Percentiles rank a stretch among this genome's conserved stretches.
Evolutionary conservation across 192 early-diverging fungal genomes (phyloP).

Genomic region (Coemansia pectinata): DNA sequence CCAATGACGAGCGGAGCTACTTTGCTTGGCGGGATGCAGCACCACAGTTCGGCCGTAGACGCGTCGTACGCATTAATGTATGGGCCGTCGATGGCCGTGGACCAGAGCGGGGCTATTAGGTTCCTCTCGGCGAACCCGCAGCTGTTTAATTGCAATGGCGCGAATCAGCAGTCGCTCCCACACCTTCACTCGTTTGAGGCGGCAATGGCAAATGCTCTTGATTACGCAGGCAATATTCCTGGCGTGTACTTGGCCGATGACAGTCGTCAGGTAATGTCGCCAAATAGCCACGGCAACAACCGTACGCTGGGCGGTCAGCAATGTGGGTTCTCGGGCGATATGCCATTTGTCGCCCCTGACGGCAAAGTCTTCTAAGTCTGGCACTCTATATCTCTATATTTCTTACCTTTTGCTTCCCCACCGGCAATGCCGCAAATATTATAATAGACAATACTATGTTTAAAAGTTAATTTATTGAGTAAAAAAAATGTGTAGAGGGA

Average conservation of each 20-base stretch:
- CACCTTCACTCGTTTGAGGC: slow-evolving; percentile 1
- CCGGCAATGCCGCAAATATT: no score
- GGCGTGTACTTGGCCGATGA: slow-evolving; percentile 1
- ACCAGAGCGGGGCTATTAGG: not conserved
- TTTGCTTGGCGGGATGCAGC: not conserved
- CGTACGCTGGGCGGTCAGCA: slow-evolving; percentile 1
- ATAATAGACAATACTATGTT: not conserved
- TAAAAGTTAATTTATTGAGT: not conserved
- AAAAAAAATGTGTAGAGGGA: not conserved
- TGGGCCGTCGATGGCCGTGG: not conserved
- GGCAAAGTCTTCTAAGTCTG: slow-evolving; percentile 20
- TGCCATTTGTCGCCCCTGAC: not conserved
- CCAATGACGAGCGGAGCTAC: not conserved
- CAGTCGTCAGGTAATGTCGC: not conserved
- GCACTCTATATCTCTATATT: not conserved
- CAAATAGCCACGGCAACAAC: not conserved
- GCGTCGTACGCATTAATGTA: not conserved
- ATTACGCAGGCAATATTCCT: not conserved
- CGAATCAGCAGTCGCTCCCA: not conserved
- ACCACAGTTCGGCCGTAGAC: not conserved
- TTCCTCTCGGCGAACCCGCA: not conserved
- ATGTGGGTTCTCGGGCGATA: slow-evolving; percentile 4
- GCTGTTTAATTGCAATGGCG: not conserved
- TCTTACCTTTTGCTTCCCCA: no score
- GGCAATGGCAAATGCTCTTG: not conserved